A percentile compares a stretch with the other conserved stretches of the same genome.
Evolutionary conservation across 495 filamentous ascomycete species (phyloP).

Genomic region (Trichoderma asperelloides): DNA sequence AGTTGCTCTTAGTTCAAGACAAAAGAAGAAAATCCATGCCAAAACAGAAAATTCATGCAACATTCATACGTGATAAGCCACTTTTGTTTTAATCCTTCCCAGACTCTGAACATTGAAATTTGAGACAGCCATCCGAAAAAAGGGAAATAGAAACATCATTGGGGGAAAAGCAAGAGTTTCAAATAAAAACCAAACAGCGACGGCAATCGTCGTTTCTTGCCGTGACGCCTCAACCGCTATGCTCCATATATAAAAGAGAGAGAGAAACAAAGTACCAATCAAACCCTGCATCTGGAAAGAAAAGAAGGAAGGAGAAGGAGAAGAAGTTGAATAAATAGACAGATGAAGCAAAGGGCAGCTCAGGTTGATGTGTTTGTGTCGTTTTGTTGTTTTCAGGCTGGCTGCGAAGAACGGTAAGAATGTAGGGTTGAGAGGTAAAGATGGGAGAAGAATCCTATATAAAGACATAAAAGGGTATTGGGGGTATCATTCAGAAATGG

Average conservation of each 20-base stretch:
- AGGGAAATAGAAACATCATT: not conserved
- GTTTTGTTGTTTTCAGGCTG: not conserved
- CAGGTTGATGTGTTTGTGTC: no score
- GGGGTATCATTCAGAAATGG: slow-evolving; percentile 7
- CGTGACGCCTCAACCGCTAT: slow-evolving; percentile 9
- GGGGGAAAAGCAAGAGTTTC: not conserved
- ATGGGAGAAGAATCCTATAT: not conserved
- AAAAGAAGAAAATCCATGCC: not conserved
- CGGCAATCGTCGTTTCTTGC: not conserved
- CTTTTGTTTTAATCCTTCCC: not conserved
- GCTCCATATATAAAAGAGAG: not conserved
- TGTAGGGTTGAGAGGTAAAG: not conserved
- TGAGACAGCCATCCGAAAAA: not conserved
- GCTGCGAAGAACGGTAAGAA: not conserved
- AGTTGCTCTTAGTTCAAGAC: not conserved
- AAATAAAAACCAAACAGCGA: not conserved
- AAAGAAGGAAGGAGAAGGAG: not conserved
- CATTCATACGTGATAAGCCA: slow-evolving; percentile 1
- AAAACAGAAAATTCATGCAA: slow-evolving; percentile 1
- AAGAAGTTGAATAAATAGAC: not conserved
- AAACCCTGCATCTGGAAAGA: not conserved
- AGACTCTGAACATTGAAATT: not conserved
- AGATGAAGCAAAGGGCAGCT: not conserved
- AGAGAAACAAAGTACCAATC: not conserved
- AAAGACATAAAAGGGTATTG: slow-evolving; percentile 1